Percentiles rank a stretch among this genome's conserved stretches.
Evolutionary conservation across 164 flowering plant genomes (phyloP).

Genomic region (Magnolia kwangsiensis): DNA sequence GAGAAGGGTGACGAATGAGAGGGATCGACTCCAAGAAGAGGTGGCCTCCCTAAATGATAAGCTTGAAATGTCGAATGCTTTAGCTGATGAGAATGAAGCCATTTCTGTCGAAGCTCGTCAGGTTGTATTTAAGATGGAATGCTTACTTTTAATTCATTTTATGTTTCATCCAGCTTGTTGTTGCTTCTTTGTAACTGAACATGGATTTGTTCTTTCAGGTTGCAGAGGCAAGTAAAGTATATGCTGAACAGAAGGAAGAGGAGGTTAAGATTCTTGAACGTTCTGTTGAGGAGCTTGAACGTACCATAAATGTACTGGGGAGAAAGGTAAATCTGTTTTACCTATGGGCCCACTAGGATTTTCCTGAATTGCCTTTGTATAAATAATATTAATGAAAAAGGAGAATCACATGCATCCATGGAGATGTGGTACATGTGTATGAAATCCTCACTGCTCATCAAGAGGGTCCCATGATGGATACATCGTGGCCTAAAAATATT

Average conservation of each 20-base stretch:
- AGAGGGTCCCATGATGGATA: too few species aligned
- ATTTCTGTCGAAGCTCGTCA: slow-evolving; percentile 78
- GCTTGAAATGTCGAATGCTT: slow-evolving; percentile 63
- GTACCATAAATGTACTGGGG: slow-evolving; percentile 75
- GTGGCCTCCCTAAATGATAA: slow-evolving; percentile 45
- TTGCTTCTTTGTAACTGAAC: background rate
- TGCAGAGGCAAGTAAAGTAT: slow-evolving; percentile 67
- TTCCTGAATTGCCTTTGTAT: too few species aligned
- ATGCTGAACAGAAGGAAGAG: slow-evolving; percentile 91
- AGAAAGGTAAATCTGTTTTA: slow-evolving; percentile 47
- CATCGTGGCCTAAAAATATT: too few species aligned
- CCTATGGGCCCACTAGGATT: background rate
- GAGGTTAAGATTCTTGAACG: slow-evolving; percentile 79
- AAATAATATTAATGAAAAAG: too few species aligned
- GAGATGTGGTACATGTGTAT: too few species aligned
- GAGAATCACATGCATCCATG: too few species aligned
- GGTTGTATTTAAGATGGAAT: slow-evolving; percentile 31
- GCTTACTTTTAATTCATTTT: background rate
- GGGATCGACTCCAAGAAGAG: slow-evolving; percentile 52
- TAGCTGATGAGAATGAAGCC: slow-evolving; percentile 91
- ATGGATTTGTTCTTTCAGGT: slow-evolving; percentile 33
- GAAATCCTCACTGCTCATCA: too few species aligned
- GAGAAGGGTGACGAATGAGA: slow-evolving; percentile 38
- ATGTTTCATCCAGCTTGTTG: background rate
- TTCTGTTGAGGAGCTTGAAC: slow-evolving; percentile 86